These are phyloP conservation scores for Pseudogymnoascus sp. DNA, from an alignment of 2,329 filamentous ascomycete species.

Conservation along the genomic window DNA sequence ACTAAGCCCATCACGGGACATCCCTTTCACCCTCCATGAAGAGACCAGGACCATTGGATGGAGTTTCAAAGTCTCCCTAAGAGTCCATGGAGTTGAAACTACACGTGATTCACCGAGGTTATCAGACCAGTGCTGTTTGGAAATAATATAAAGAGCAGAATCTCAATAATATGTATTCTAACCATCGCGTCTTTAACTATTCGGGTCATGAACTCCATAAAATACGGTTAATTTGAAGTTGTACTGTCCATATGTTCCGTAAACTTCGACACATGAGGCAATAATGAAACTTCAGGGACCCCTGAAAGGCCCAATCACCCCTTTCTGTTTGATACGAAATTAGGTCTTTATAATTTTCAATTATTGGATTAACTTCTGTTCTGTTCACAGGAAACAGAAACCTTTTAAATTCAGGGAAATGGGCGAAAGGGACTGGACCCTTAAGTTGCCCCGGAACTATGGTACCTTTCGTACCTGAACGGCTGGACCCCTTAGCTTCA, in stretches of 20 bases:
- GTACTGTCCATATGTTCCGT: not conserved
- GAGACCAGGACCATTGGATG: not conserved
- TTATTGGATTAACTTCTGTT: not conserved
- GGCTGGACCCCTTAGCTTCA: constrained; percentile 6
- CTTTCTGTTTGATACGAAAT: not conserved
- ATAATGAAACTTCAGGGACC: not conserved
- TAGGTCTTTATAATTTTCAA: not conserved
- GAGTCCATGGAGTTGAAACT: not conserved
- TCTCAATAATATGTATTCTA: not conserved
- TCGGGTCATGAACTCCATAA: not conserved
- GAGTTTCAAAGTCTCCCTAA: not conserved
- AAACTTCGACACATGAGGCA: not conserved
- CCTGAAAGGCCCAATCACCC: not conserved
- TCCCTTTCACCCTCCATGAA: not conserved
- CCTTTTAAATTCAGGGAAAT: not conserved
- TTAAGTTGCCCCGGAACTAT: not conserved
- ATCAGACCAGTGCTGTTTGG: not conserved
- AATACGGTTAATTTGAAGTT: not conserved
- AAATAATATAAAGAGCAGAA: not conserved
- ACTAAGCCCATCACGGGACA: not conserved
- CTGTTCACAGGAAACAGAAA: not conserved
- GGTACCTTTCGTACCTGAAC: constrained; percentile 4
- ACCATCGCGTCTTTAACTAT: not conserved
- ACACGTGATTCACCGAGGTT: not conserved
- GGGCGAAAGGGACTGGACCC: not conserved